Conservation (phyloP, 1,139 yeast genomes). For the Pichia sp. region DNA sequence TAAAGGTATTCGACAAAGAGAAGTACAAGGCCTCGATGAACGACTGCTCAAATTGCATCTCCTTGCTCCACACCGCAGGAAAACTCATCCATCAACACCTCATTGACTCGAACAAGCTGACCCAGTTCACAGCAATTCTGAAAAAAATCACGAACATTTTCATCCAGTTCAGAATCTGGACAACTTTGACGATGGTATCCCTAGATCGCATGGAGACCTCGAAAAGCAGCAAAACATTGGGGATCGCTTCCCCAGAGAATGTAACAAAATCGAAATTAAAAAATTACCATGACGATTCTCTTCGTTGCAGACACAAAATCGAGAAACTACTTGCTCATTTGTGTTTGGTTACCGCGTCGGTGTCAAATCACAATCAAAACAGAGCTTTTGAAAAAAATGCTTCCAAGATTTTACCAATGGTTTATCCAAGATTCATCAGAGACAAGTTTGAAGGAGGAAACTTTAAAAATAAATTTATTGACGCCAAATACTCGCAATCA, state of each 20-base stretch:
- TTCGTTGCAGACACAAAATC: constrained; percentile 37
- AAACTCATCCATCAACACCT: constrained; percentile 52
- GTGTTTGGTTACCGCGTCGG: constrained; percentile 30
- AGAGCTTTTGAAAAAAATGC: constrained; percentile 26
- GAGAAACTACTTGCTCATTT: constrained; percentile 34
- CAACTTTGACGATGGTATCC: constrained; percentile 9
- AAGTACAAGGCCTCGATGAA: constrained; percentile 51
- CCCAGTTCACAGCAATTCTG: constrained; percentile 44
- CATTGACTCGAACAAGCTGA: constrained; percentile 42
- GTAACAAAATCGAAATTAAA: constrained; percentile 9
- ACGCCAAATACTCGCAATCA: constrained; percentile 9
- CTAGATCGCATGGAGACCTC: constrained; percentile 8
- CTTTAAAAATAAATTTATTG: constrained; percentile 65
- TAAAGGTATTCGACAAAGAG: constrained; percentile 46
- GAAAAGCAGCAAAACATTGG: constrained; percentile 37
- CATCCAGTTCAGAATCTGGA: constrained; percentile 56
- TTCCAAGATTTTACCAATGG: constrained; percentile 49
- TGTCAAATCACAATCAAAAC: constrained; percentile 30
- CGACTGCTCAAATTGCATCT: constrained; percentile 45
- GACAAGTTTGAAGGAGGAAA: constrained; percentile 70
- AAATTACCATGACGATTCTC: constrained; percentile 38
- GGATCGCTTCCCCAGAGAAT: constrained; percentile 1
- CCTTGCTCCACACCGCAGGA: constrained; percentile 47
- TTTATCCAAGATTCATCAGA: constrained; percentile 61
- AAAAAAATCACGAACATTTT: constrained; percentile 50